Evolutionary conservation across 2,329 filamentous ascomycete genomes (phyloP).

Genomic region (Aspergillus oerlinghausenensis): DNA sequence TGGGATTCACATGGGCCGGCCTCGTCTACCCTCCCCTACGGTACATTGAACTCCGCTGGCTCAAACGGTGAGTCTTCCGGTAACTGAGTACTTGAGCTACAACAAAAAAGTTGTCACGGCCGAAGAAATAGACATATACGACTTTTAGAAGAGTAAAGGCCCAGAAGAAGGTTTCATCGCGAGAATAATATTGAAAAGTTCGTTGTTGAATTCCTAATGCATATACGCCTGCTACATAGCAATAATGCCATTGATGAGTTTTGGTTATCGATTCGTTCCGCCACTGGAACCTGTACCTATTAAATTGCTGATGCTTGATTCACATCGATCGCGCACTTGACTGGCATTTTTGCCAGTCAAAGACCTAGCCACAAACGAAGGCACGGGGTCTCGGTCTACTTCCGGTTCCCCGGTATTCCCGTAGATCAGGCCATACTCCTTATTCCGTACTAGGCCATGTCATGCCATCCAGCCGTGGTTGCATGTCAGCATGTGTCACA

Average conservation of each 20-base stretch:
- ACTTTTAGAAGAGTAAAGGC: neutral
- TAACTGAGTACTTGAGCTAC: neutral
- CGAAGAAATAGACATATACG: neutral
- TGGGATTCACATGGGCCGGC: constrained; percentile 57
- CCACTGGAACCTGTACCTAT: too few species aligned
- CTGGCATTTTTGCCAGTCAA: too few species aligned
- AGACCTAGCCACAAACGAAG: neutral
- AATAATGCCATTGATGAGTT: neutral
- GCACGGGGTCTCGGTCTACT: neutral
- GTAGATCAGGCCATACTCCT: neutral
- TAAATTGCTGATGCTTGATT: neutral
- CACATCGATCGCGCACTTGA: neutral
- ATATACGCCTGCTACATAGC: neutral
- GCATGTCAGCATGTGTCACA: neutral
- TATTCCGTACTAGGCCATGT: neutral
- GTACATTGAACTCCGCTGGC: constrained; percentile 47
- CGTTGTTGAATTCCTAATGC: neutral
- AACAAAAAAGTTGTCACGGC: neutral
- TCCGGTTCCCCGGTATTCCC: neutral
- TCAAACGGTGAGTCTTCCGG: constrained; percentile 38
- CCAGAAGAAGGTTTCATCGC: neutral
- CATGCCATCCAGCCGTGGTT: neutral
- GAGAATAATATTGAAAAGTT: neutral
- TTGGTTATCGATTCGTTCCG: neutral
- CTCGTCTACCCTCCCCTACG: constrained; percentile 54